phyloP scores from a whole-genome alignment of 2,329 filamentous ascomycete genomes.

The Calonectria multiphialidica region DNA sequence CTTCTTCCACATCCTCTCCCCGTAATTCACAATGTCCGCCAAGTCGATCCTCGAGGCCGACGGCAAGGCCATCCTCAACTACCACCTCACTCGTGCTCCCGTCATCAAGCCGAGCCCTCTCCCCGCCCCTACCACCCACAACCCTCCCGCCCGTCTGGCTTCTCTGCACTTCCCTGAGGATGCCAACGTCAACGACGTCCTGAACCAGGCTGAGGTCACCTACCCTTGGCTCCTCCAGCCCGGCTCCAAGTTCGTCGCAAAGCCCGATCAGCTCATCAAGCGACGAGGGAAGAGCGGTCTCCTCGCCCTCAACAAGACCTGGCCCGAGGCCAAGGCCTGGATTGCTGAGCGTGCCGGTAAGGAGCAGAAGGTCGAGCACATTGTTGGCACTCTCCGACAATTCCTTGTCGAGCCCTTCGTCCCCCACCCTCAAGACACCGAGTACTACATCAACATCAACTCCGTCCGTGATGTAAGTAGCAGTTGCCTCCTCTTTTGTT shows the following conservation, averaged over 20 bases:
- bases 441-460: slow-evolving; percentile 99
- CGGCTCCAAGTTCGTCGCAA: slow-evolving; percentile 94
- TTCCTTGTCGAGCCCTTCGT: slow-evolving; percentile 99
- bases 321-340: slow-evolving; percentile 94
- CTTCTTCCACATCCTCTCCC: slow-evolving; percentile 30
- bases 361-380: slow-evolving; percentile 91
- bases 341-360: slow-evolving; percentile 93
- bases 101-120: slow-evolving; percentile 99
- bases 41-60: slow-evolving; percentile 99
- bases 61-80: slow-evolving; percentile 99
- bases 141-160: slow-evolving; percentile 90
- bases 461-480: slow-evolving; percentile 96
- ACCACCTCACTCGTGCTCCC: slow-evolving; percentile 97
- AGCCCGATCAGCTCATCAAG: slow-evolving; percentile 99
- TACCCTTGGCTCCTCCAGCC: slow-evolving; percentile 93
- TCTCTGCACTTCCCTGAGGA: slow-evolving; percentile 94
- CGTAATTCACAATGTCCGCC: slow-evolving; percentile 62
- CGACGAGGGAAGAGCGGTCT: slow-evolving; percentile 98
- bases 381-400: slow-evolving; percentile 88
- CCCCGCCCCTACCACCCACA: slow-evolving; percentile 86
- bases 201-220: slow-evolving; percentile 95
- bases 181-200: slow-evolving; percentile 82
- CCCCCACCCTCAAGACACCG: slow-evolving; percentile 92
- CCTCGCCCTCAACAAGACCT: slow-evolving; percentile 95
- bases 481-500: slow-evolving; percentile 37